phyloP scores from a whole-genome alignment of 495 filamentous ascomycete genomes.

The Chaetomium tenue region DNA sequence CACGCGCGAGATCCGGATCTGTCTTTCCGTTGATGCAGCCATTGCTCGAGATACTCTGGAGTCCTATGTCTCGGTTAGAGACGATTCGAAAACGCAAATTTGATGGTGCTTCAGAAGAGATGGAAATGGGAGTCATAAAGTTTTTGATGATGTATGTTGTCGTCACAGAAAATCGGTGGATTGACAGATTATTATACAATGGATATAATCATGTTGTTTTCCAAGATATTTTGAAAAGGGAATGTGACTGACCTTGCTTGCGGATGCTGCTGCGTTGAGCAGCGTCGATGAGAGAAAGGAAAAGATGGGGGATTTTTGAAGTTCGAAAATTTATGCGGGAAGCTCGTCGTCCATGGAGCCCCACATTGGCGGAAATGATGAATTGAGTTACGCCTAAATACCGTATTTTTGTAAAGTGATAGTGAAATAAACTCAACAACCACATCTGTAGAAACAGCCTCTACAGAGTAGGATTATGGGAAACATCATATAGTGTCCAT shows the following conservation, averaged over 20 bases:
- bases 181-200: constrained; percentile 45
- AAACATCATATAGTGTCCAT: too few relatives aligned
- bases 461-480: too few relatives aligned
- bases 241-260: constrained; percentile 31
- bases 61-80: constrained; percentile 27
- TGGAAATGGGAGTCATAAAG: constrained; percentile 34
- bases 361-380: neutral
- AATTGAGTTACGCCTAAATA: neutral
- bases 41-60: constrained; percentile 21
- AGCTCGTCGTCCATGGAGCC: constrained; percentile 16
- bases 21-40: constrained; percentile 28
- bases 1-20: constrained; percentile 77
- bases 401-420: neutral
- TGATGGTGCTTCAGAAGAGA: constrained; percentile 11
- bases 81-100: constrained; percentile 1
- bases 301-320: neutral
- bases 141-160: constrained; percentile 35
- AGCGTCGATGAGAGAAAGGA: constrained; percentile 23
- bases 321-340: constrained; percentile 25
- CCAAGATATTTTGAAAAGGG: constrained; percentile 2
- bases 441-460: too few relatives aligned
- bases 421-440: neutral
- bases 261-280: constrained; percentile 26
- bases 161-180: constrained; percentile 45
- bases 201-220: constrained; percentile 39